A percentile compares a stretch with the other conserved stretches of the same genome.
These are phyloP conservation scores for Ceratobasidium sp. DNA, from an alignment of 1,284 basidiomycete species.

Conservation along the genomic window DNA sequence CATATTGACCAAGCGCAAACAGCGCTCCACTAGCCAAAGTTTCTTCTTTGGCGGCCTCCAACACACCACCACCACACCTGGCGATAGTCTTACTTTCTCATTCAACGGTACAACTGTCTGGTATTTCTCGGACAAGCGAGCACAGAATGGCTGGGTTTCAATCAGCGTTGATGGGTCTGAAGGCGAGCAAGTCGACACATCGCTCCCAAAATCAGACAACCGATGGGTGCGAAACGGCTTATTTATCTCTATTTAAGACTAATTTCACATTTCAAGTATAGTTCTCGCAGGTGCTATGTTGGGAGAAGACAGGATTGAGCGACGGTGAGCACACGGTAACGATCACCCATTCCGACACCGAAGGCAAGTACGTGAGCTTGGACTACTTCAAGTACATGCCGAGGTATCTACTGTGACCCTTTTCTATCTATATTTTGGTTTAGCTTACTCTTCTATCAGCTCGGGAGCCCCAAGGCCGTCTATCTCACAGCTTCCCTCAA, in stretches of 20 bases:
- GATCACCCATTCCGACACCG: too few relatives aligned
- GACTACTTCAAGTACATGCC: slow-evolving; percentile 22
- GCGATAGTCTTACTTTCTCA: slow-evolving; percentile 4
- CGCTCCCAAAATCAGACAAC: too few relatives aligned
- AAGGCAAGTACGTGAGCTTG: background rate
- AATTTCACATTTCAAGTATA: too few relatives aligned
- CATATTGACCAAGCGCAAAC: background rate
- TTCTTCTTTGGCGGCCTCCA: background rate
- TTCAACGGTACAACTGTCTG: slow-evolving; percentile 24
- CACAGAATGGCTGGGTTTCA: background rate
- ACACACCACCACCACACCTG: slow-evolving; percentile 19
- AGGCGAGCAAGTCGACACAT: background rate
- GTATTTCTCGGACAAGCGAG: slow-evolving; percentile 23
- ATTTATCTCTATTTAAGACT: too few relatives aligned
- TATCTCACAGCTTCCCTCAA: too few relatives aligned
- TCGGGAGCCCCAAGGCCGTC: too few relatives aligned
- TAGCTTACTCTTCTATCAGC: too few relatives aligned
- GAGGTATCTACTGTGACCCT: background rate
- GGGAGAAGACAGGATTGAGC: too few relatives aligned
- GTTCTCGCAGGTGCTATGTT: too few relatives aligned
- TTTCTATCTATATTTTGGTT: background rate
- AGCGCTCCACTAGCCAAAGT: background rate
- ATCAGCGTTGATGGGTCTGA: slow-evolving; percentile 25
- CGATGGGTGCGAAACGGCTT: too few relatives aligned
- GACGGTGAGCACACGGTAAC: too few relatives aligned